phyloP scores from a whole-genome alignment of 441 rosid species.

The Brassica hybrid region DNA sequence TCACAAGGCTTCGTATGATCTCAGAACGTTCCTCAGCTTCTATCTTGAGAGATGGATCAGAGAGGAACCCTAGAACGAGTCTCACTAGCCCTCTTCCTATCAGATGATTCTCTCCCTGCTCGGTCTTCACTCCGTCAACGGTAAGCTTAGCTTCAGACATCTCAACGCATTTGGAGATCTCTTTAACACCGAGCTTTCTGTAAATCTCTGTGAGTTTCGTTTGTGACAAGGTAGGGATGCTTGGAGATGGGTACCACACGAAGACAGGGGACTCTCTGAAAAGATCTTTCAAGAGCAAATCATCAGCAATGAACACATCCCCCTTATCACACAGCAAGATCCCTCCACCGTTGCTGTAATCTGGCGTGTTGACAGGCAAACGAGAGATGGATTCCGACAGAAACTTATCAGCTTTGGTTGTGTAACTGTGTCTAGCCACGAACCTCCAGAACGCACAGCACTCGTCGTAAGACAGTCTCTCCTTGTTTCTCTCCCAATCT shows the following conservation, averaged over 20 bases:
- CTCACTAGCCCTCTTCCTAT: slow-evolving; percentile 50
- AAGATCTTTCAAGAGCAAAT: slow-evolving; percentile 61
- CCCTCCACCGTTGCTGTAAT: slow-evolving; percentile 32
- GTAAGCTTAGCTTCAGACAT: slow-evolving; percentile 44
- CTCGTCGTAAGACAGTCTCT: slow-evolving; percentile 46
- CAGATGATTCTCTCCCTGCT: slow-evolving; percentile 34
- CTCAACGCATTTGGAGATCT: slow-evolving; percentile 58
- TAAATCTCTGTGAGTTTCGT: slow-evolving; percentile 57
- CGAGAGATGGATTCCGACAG: slow-evolving; percentile 50
- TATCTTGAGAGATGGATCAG: slow-evolving; percentile 51
- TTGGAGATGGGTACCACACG: slow-evolving; percentile 74
- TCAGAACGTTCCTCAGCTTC: slow-evolving; percentile 57
- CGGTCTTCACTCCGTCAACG: slow-evolving; percentile 15
- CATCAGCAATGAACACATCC: slow-evolving; percentile 75
- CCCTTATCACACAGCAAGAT: slow-evolving; percentile 46
- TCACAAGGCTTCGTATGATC: slow-evolving; percentile 50
- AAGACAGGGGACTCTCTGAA: slow-evolving; percentile 55
- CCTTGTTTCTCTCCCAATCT: slow-evolving; percentile 56
- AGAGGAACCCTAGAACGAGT: slow-evolving; percentile 65
- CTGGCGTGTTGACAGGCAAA: slow-evolving; percentile 54
- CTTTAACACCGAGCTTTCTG: slow-evolving; percentile 60
- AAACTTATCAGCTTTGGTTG: slow-evolving; percentile 11
- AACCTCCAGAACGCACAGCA: slow-evolving; percentile 75
- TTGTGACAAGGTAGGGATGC: slow-evolving; percentile 48
- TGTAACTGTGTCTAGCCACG: slow-evolving; percentile 35